Evolutionary conservation across 2,329 filamentous ascomycete genomes (phyloP).

Genomic region (Fusarium siculi): DNA sequence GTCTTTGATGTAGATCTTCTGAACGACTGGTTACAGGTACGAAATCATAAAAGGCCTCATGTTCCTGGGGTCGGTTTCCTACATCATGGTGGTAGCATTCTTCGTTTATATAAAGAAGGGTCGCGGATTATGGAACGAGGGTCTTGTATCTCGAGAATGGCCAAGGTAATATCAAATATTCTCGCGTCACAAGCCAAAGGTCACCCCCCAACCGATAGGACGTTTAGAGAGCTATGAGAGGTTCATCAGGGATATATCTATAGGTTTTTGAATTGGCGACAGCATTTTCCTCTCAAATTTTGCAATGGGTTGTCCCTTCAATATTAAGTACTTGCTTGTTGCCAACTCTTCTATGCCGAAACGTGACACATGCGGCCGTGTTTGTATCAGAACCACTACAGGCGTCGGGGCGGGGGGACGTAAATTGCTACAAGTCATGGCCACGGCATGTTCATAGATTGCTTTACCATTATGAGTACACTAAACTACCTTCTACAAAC

Average conservation of each 20-base stretch:
- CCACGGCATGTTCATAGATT: too few relatives aligned
- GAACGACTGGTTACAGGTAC: background rate
- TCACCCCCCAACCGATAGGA: background rate
- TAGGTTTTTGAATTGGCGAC: background rate
- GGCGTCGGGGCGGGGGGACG: too few relatives aligned
- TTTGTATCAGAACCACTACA: too few relatives aligned
- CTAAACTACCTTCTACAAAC: too few relatives aligned
- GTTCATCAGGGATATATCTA: background rate
- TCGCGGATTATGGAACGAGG: background rate
- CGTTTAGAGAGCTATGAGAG: background rate
- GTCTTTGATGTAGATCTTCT: background rate
- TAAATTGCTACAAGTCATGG: too few relatives aligned
- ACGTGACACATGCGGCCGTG: too few relatives aligned
- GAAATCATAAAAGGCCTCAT: background rate
- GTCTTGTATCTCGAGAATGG: background rate
- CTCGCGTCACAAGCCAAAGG: background rate
- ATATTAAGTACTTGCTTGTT: too few relatives aligned
- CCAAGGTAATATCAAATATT: background rate
- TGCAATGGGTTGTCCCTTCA: rapidly evolving
- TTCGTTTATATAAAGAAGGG: background rate
- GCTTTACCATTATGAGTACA: too few relatives aligned
- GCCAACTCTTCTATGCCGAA: too few relatives aligned
- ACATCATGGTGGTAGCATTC: background rate
- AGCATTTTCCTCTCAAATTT: too few relatives aligned
- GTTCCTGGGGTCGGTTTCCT: background rate